These are phyloP conservation scores for Neurospora sp. DNA, from an alignment of 495 filamentous ascomycete species.

Conservation along the genomic window DNA sequence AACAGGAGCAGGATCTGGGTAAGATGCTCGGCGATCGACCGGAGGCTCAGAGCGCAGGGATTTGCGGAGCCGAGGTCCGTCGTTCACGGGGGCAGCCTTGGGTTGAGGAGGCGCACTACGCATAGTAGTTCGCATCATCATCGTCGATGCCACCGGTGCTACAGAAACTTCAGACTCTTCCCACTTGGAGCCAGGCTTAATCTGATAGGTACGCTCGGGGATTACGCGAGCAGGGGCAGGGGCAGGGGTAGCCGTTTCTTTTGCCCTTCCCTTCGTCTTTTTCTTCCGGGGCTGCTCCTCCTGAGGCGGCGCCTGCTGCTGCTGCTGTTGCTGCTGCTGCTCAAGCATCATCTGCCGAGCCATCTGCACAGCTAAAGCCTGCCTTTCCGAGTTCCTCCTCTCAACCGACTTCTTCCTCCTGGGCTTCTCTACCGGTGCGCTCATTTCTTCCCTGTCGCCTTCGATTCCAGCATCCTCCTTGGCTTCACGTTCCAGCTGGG, in stretches of 20 bases:
- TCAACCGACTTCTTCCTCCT: constrained; percentile 33
- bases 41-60: constrained; percentile 17
- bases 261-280: neutral
- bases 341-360: constrained; percentile 18
- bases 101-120: constrained; percentile 8
- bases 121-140: constrained; percentile 16
- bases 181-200: constrained; percentile 32
- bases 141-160: neutral
- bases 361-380: constrained; percentile 17
- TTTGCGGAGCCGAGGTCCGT: constrained; percentile 15
- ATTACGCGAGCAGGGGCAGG: neutral
- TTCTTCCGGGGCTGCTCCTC: constrained; percentile 2
- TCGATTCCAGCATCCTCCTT: constrained; percentile 36
- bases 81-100: neutral
- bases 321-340: neutral
- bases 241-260: neutral
- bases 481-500: constrained; percentile 47
- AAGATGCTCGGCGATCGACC: constrained; percentile 1
- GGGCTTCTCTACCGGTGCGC: constrained; percentile 14
- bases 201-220: constrained; percentile 28
- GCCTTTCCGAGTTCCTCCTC: constrained; percentile 18
- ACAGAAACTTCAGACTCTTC: constrained; percentile 1
- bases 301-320: neutral
- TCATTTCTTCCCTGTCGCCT: constrained; percentile 30
- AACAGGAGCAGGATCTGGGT: constrained; percentile 1